phyloP scores from a whole-genome alignment of 164 flowering plant genomes.

The Berberis thunbergii region DNA sequence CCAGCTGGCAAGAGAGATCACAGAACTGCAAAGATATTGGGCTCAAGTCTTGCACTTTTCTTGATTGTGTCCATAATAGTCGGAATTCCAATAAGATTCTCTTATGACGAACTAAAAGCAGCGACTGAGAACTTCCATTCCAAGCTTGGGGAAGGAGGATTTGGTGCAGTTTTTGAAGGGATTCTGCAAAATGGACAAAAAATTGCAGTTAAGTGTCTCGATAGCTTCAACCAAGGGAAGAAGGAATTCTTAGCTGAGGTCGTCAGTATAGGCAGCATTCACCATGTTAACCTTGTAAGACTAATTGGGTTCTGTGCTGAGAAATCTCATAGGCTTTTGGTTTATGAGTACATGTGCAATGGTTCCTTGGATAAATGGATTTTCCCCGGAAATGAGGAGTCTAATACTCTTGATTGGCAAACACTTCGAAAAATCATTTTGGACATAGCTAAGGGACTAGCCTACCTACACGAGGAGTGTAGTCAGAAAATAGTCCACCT shows the following conservation, averaged over 20 bases:
- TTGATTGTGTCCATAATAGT: background rate
- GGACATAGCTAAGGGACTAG: slow-evolving; percentile 14
- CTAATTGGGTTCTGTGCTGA: slow-evolving; percentile 13
- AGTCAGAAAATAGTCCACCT: slow-evolving; percentile 9
- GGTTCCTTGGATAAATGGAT: slow-evolving; percentile 23
- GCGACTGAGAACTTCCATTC: slow-evolving; percentile 4
- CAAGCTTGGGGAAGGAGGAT: slow-evolving; percentile 22
- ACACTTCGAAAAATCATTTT: slow-evolving; percentile 7
- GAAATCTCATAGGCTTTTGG: slow-evolving; percentile 13
- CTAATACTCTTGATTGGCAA: slow-evolving; percentile 11
- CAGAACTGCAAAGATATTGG: background rate
- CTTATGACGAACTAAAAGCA: slow-evolving; percentile 1
- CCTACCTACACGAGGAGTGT: slow-evolving; percentile 19
- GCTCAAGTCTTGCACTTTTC: slow-evolving; percentile 4
- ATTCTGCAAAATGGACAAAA: slow-evolving; percentile 8
- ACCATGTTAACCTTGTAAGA: slow-evolving; percentile 15
- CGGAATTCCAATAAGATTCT: slow-evolving; percentile 5
- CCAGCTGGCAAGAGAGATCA: background rate
- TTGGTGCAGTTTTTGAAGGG: slow-evolving; percentile 19
- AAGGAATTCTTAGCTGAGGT: slow-evolving; percentile 14
- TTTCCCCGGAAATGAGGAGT: background rate
- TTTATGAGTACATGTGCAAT: slow-evolving; percentile 17
- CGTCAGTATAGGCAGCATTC: slow-evolving; percentile 17
- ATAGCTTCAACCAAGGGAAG: slow-evolving; percentile 8
- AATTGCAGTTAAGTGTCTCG: slow-evolving; percentile 14